Evolutionary conservation across 352 stramenopile species (phyloP).

Genomic region (Phytophthora cactorum): DNA sequence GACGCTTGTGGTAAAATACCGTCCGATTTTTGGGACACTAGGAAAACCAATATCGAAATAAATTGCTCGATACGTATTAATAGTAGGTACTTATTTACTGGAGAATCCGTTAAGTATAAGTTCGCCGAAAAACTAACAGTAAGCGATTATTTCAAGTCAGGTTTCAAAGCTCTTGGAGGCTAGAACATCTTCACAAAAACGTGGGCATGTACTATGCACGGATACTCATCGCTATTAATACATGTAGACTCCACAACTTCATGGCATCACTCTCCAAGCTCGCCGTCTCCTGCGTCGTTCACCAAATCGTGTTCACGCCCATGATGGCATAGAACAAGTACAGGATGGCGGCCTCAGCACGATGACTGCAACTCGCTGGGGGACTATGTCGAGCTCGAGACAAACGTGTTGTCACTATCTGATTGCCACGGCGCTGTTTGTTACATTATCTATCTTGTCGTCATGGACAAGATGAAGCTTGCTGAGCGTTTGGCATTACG

Average conservation of each 20-base stretch:
- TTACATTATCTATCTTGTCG: constrained; percentile 82
- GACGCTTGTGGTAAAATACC: too few relatives aligned
- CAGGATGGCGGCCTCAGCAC: constrained; percentile 96
- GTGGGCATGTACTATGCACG: too few relatives aligned
- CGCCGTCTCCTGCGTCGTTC: constrained; percentile 94
- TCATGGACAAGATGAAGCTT: constrained; percentile 93
- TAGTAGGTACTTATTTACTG: too few relatives aligned
- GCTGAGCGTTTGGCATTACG: constrained; percentile 50
- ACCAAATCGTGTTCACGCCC: constrained; percentile 90
- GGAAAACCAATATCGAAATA: too few relatives aligned
- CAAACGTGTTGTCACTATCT: constrained; percentile 94
- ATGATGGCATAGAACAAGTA: constrained; percentile 96
- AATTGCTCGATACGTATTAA: too few relatives aligned
- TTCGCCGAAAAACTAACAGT: too few relatives aligned
- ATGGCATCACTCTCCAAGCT: constrained; percentile 95
- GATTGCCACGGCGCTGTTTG: constrained; percentile 91
- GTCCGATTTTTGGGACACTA: too few relatives aligned
- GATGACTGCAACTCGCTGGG: constrained; percentile 89
- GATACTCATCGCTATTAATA: too few relatives aligned
- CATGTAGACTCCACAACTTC: constrained; percentile 53
- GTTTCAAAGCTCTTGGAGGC: too few relatives aligned
- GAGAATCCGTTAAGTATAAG: too few relatives aligned
- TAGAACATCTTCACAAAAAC: too few relatives aligned
- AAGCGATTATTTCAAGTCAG: too few relatives aligned
- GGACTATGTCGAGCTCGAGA: constrained; percentile 56